Conservation (phyloP, 495 filamentous ascomycete genomes). For the Opeltia flavorubescens region DNA sequence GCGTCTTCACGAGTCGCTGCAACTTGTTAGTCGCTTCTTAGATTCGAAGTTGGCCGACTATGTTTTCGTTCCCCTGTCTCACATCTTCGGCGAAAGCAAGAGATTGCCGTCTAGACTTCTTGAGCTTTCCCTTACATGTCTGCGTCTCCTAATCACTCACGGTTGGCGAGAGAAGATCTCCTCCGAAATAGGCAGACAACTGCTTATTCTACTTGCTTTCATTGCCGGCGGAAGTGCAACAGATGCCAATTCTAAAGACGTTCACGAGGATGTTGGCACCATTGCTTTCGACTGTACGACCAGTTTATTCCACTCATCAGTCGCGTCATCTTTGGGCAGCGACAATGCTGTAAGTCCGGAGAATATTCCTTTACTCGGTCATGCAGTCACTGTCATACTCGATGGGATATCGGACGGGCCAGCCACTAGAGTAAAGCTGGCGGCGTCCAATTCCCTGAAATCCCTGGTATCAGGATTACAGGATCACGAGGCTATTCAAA, state of each 20-base stretch:
- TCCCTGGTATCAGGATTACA: slow-evolving; percentile 46
- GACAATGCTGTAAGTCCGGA: slow-evolving; percentile 31
- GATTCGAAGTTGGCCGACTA: slow-evolving; percentile 85
- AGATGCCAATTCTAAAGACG: slow-evolving; percentile 27
- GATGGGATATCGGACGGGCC: slow-evolving; percentile 49
- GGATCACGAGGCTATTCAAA: slow-evolving; percentile 59
- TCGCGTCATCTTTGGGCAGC: slow-evolving; percentile 12
- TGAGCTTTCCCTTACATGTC: slow-evolving; percentile 60
- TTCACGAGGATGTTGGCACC: slow-evolving; percentile 55
- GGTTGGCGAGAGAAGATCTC: slow-evolving; percentile 63
- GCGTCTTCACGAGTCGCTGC: slow-evolving; percentile 37
- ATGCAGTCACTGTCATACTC: slow-evolving; percentile 66
- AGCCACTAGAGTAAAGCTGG: slow-evolving; percentile 48
- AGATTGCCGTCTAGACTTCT: slow-evolving; percentile 55
- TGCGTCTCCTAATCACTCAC: slow-evolving; percentile 54
- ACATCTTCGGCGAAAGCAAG: slow-evolving; percentile 67
- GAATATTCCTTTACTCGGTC: slow-evolving; percentile 70
- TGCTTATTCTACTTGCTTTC: slow-evolving; percentile 73
- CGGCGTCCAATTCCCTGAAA: slow-evolving; percentile 51
- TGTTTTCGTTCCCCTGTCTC: slow-evolving; percentile 81
- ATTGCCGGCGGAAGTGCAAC: slow-evolving; percentile 57
- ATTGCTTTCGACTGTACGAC: slow-evolving; percentile 45
- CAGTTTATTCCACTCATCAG: slow-evolving; percentile 32
- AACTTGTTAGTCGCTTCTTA: slow-evolving; percentile 37
- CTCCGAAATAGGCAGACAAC: slow-evolving; percentile 60